phyloP scores from a whole-genome alignment of 169 alveolate genomes.

The Sarcocystis neurona region DNA sequence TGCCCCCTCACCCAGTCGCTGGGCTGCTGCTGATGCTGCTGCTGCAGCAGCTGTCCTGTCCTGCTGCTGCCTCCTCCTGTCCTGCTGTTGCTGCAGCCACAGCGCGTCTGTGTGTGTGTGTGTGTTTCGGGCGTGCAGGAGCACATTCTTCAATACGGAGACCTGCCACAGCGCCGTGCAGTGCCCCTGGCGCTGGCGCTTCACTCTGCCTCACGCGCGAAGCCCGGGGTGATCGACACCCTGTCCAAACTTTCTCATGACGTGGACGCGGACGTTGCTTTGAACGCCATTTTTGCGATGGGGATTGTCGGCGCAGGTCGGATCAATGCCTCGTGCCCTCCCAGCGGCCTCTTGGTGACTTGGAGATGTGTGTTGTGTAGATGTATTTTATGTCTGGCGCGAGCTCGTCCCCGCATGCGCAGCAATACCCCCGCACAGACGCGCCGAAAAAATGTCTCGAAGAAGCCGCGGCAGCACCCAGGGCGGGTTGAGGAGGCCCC shows the following conservation, averaged over 20 bases:
- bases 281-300: slow-evolving; percentile 94
- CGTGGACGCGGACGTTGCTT: slow-evolving; percentile 92
- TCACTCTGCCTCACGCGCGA: slow-evolving; percentile 93
- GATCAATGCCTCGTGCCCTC: too few species aligned
- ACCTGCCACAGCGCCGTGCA: slow-evolving; percentile 91
- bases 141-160: slow-evolving; percentile 91
- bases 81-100: background rate
- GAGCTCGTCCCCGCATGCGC: too few species aligned
- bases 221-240: slow-evolving; percentile 87
- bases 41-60: background rate
- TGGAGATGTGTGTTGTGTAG: too few species aligned
- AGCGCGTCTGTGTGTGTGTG: background rate
- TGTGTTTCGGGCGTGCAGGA: slow-evolving; percentile 68
- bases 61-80: background rate
- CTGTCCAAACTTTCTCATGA: slow-evolving; percentile 97
- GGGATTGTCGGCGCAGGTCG: slow-evolving; percentile 96
- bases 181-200: slow-evolving; percentile 98
- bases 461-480: too few species aligned
- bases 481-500: too few species aligned
- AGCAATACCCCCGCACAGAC: too few species aligned
- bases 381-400: too few species aligned
- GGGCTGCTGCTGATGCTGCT: background rate
- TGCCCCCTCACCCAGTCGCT: too few species aligned
- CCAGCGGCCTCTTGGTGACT: too few species aligned
- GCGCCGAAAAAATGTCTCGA: too few species aligned